Evolutionary conservation across 805 yeast species (phyloP).

Genomic region (Osmozyma mogii): DNA sequence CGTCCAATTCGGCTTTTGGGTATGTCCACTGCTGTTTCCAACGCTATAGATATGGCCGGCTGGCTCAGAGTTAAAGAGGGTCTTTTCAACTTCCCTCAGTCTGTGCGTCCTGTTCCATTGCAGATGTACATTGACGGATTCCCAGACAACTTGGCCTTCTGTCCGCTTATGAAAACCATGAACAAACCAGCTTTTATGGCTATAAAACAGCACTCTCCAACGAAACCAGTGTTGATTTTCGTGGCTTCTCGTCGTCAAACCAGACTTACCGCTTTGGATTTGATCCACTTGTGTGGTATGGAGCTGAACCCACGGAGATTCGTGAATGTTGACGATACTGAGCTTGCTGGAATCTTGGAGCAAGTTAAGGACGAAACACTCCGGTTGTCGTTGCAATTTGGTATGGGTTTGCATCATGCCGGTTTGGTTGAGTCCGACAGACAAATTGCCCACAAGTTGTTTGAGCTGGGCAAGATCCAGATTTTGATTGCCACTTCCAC

Average conservation of each 20-base stretch:
- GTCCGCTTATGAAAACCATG: slow-evolving; percentile 82
- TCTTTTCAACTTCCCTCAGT: slow-evolving; percentile 69
- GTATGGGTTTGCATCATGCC: slow-evolving; percentile 78
- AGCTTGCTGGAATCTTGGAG: slow-evolving; percentile 41
- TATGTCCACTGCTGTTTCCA: slow-evolving; percentile 79
- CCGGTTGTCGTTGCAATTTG: slow-evolving; percentile 60
- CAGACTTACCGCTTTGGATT: slow-evolving; percentile 68
- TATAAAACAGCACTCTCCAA: slow-evolving; percentile 83
- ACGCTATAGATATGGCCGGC: slow-evolving; percentile 79
- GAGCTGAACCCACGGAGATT: slow-evolving; percentile 72
- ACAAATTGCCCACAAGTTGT: slow-evolving; percentile 59
- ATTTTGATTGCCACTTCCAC: slow-evolving; percentile 27
- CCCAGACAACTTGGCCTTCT: slow-evolving; percentile 72
- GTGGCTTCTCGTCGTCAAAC: slow-evolving; percentile 83
- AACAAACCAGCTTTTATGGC: slow-evolving; percentile 90
- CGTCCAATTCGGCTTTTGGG: slow-evolving; percentile 62
- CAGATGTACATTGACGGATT: slow-evolving; percentile 85
- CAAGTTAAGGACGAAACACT: slow-evolving; percentile 79
- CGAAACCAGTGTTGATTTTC: slow-evolving; percentile 75
- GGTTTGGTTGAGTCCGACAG: slow-evolving; percentile 72
- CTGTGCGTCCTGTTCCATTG: slow-evolving; percentile 79
- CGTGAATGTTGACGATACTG: slow-evolving; percentile 56
- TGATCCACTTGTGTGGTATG: slow-evolving; percentile 71
- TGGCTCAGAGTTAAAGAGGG: slow-evolving; percentile 76
- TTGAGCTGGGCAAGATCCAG: slow-evolving; percentile 65